Conservation (phyloP, 202 grass and related monocot species). For the Miscanthus sacchariflorus region DNA sequence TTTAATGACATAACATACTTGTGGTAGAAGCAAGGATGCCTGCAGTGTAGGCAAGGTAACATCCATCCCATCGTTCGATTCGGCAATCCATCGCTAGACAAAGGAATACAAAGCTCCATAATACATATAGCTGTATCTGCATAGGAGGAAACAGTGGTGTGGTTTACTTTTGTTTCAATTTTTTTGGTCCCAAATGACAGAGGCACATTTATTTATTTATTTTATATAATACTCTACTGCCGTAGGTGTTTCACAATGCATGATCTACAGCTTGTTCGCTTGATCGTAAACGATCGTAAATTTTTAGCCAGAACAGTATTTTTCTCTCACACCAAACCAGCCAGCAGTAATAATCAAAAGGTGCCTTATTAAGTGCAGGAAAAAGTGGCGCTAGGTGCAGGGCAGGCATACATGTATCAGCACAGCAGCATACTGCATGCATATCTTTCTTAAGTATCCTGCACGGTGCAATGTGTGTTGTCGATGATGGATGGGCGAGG, state of each 20-base stretch:
- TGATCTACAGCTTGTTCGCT: neutral
- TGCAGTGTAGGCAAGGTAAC: constrained; percentile 29
- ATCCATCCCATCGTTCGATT: neutral
- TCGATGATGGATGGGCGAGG: neutral
- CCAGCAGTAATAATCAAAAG: neutral
- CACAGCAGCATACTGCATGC: neutral
- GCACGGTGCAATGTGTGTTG: neutral
- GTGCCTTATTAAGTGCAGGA: neutral
- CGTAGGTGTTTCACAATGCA: neutral
- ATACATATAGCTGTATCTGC: neutral
- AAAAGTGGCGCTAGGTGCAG: neutral
- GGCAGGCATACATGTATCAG: neutral
- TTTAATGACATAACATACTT: neutral
- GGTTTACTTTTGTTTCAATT: too few species aligned
- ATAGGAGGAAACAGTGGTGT: neutral
- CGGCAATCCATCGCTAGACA: neutral
- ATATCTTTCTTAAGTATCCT: neutral
- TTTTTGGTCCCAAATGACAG: too few species aligned
- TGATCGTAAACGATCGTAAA: too few species aligned
- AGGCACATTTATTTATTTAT: too few species aligned
- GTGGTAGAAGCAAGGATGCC: constrained; percentile 17
- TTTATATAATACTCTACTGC: neutral
- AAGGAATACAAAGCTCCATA: neutral
- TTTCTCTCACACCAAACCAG: too few species aligned
- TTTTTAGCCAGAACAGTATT: too few species aligned